Evolutionary conservation across 139 green algal species (phyloP).

Genomic region (Deuterostichococcus epilithicus): DNA sequence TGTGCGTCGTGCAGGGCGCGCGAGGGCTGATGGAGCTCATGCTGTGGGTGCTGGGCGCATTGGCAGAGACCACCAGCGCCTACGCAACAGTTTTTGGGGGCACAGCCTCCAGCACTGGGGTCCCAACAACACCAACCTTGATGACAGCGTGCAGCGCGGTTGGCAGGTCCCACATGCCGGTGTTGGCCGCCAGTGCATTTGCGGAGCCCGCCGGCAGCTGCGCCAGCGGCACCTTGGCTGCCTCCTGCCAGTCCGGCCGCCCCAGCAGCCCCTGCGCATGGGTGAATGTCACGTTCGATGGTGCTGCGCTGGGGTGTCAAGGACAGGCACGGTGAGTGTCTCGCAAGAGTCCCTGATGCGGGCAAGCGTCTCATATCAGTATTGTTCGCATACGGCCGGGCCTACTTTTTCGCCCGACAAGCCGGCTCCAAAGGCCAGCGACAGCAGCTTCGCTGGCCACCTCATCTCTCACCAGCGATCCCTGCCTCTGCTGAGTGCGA

Average conservation of each 20-base stretch:
- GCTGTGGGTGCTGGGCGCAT: no score
- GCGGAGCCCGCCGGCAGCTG: slow-evolving; percentile 58
- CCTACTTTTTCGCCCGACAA: no score
- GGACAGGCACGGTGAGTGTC: no score
- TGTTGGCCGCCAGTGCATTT: slow-evolving; percentile 68
- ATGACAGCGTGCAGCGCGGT: not conserved
- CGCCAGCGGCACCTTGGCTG: slow-evolving; percentile 38
- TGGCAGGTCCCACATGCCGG: slow-evolving; percentile 16
- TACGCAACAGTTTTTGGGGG: slow-evolving; percentile 38
- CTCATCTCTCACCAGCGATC: no score
- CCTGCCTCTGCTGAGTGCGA: no score
- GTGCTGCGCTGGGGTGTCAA: not conserved
- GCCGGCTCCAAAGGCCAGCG: no score
- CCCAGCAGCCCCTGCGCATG: slow-evolving; percentile 45
- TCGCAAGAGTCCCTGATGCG: no score
- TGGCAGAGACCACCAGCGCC: not conserved
- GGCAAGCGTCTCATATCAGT: no score
- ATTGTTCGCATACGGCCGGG: no score
- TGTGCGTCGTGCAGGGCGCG: no score
- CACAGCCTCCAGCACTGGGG: slow-evolving; percentile 47
- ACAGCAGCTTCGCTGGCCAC: no score
- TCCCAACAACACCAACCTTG: slow-evolving; percentile 37
- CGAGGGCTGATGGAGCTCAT: no score
- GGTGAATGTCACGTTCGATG: not conserved
- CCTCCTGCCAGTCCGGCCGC: slow-evolving; percentile 62